These are phyloP conservation scores for Fonsecaea multimorphosa DNA, from an alignment of 2,329 filamentous ascomycete genomes.

Conservation along the genomic window DNA sequence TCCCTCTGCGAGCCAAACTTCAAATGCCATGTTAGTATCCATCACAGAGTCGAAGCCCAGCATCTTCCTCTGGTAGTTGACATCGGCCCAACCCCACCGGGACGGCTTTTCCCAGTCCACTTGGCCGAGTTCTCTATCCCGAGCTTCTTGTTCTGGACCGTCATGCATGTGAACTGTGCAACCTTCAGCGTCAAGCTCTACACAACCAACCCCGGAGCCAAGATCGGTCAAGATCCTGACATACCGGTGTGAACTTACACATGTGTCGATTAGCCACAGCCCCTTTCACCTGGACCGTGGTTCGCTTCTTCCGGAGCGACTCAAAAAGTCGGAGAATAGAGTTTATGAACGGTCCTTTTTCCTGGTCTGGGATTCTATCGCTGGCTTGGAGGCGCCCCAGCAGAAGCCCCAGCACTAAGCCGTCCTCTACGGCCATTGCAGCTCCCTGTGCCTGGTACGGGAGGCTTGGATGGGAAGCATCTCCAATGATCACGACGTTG, in stretches of 20 bases:
- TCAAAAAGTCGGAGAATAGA: constrained; percentile 21
- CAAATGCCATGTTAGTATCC: constrained; percentile 21
- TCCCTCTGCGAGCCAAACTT: constrained; percentile 11
- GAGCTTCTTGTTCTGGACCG: constrained; percentile 16
- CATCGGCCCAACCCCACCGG: constrained; percentile 20
- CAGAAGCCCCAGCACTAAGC: constrained; percentile 45
- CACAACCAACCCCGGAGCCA: not conserved
- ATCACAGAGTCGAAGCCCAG: constrained; percentile 20
- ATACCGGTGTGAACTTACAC: constrained; percentile 5
- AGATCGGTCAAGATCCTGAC: not conserved
- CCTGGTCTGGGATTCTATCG: not conserved
- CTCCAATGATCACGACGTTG: constrained; percentile 52
- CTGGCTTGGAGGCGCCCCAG: constrained; percentile 17
- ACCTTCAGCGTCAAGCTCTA: not conserved
- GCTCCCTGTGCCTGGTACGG: constrained; percentile 49
- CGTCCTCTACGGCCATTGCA: constrained; percentile 53
- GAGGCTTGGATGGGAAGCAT: constrained; percentile 47
- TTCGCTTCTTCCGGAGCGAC: constrained; percentile 21
- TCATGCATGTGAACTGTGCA: constrained; percentile 18
- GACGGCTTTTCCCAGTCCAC: constrained; percentile 25
- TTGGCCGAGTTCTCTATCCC: constrained; percentile 15
- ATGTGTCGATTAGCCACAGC: constrained; percentile 15
- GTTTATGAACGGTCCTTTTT: constrained; percentile 5
- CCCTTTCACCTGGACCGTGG: constrained; percentile 20
- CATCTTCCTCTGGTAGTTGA: constrained; percentile 22